Evolutionary conservation across 1,284 basidiomycete genomes (phyloP).

Genomic region (Heterobasidion annosum): DNA sequence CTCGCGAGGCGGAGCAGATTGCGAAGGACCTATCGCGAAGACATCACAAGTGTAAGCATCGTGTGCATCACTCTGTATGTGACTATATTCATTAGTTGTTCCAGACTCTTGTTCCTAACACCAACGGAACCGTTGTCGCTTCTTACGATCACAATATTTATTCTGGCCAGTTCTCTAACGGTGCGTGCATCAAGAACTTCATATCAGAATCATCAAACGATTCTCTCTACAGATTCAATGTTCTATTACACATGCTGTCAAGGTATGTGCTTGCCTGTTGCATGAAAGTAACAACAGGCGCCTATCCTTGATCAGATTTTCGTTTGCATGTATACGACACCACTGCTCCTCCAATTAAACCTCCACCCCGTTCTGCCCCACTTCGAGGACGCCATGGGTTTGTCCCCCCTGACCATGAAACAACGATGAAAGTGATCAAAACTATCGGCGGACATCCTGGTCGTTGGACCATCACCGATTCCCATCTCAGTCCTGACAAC

Average conservation of each 20-base stretch:
- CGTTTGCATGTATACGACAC: slow-evolving; percentile 85
- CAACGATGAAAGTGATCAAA: slow-evolving; percentile 72
- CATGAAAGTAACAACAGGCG: neutral
- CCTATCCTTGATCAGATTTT: slow-evolving; percentile 53
- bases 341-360: slow-evolving; percentile 34
- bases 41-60: slow-evolving; percentile 37
- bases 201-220: slow-evolving; percentile 16
- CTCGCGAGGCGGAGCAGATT: slow-evolving; percentile 29
- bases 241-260: slow-evolving; percentile 80
- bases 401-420: slow-evolving; percentile 33
- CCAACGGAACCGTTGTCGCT: slow-evolving; percentile 82
- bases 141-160: slow-evolving; percentile 80
- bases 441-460: slow-evolving; percentile 70
- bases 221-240: slow-evolving; percentile 48
- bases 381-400: slow-evolving; percentile 10
- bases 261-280: slow-evolving; percentile 31
- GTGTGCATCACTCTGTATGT: neutral
- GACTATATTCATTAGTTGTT: neutral
- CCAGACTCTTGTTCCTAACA: slow-evolving; percentile 78
- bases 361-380: slow-evolving; percentile 5
- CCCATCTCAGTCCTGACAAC: slow-evolving; percentile 87
- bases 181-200: slow-evolving; percentile 28
- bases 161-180: slow-evolving; percentile 85
- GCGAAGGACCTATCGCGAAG: slow-evolving; percentile 39
- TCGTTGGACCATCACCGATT: slow-evolving; percentile 92